Percentiles rank a stretch among this genome's conserved stretches.
phyloP scores from a whole-genome alignment of 441 rosid genomes.

The Euphorbia schlechtendalii region DNA sequence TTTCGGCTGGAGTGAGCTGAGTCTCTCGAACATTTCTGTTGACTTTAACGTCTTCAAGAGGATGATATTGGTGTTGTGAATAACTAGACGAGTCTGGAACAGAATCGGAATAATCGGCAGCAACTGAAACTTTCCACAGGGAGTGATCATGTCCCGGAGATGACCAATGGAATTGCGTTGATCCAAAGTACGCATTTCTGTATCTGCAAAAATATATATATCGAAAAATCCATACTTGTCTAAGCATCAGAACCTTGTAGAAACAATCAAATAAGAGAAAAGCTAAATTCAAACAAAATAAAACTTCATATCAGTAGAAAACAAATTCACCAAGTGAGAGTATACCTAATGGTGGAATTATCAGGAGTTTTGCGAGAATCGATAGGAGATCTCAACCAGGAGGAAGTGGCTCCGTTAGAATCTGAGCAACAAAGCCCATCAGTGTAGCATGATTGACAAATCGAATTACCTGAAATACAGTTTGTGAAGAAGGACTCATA shows the following conservation, averaged over 20 bases:
- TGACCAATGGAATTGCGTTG: conserved; percentile 47
- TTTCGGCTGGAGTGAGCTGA: conserved; percentile 65
- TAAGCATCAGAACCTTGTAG: not conserved
- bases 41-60: conserved; percentile 73
- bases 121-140: conserved; percentile 75
- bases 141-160: conserved; percentile 47
- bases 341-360: conserved; percentile 42
- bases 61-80: conserved; percentile 53
- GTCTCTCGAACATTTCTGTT: conserved; percentile 51
- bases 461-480: conserved; percentile 51
- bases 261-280: not conserved
- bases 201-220: conserved; percentile 40
- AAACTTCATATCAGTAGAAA: conserved; percentile 2
- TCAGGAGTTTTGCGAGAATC: conserved; percentile 44
- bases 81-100: conserved; percentile 79
- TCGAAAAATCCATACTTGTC: conserved; percentile 5
- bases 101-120: conserved; percentile 90
- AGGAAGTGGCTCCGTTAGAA: conserved; percentile 36
- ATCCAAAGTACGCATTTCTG: conserved; percentile 44
- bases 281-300: not conserved
- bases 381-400: conserved; percentile 38
- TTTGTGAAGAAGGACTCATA: not conserved
- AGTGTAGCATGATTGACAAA: conserved; percentile 42
- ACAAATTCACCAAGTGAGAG: not conserved
- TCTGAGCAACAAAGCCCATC: conserved; percentile 53